These are phyloP conservation scores for Boletellus ananiceps DNA, from an alignment of 768 basidiomycete species.

Conservation along the genomic window DNA sequence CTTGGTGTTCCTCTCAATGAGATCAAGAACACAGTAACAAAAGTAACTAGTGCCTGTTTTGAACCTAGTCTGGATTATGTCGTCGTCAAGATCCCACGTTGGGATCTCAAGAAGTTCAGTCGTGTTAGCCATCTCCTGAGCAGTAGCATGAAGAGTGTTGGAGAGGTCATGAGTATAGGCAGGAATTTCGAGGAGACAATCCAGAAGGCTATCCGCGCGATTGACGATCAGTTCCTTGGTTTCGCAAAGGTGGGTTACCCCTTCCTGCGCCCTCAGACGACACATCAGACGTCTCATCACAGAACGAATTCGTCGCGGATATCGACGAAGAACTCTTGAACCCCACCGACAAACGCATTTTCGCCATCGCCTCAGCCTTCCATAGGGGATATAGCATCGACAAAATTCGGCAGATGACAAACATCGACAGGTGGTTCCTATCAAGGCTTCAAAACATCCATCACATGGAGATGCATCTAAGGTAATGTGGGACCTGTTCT, in stretches of 20 bases:
- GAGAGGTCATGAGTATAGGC: slow-evolving; percentile 99
- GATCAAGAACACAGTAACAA: slow-evolving; percentile 96
- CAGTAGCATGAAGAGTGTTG: slow-evolving; percentile 98
- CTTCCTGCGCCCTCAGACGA: neutral
- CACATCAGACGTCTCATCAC: neutral
- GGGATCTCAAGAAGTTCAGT: slow-evolving; percentile 98
- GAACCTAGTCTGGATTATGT: slow-evolving; percentile 97
- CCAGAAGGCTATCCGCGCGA: slow-evolving; percentile 95
- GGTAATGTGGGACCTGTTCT: slow-evolving; percentile 41
- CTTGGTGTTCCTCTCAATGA: slow-evolving; percentile 96
- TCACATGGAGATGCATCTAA: slow-evolving; percentile 71
- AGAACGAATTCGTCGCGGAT: slow-evolving; percentile 87
- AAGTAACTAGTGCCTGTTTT: slow-evolving; percentile 95
- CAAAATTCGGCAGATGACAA: slow-evolving; percentile 96
- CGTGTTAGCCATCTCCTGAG: slow-evolving; percentile 88
- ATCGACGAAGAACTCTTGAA: slow-evolving; percentile 91
- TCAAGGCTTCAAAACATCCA: slow-evolving; percentile 81
- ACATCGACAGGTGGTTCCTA: slow-evolving; percentile 98
- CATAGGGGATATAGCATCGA: slow-evolving; percentile 91
- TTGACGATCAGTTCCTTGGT: slow-evolving; percentile 92
- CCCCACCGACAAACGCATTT: slow-evolving; percentile 95
- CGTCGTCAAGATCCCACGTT: slow-evolving; percentile 97
- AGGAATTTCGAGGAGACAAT: slow-evolving; percentile 98
- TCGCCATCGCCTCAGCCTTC: slow-evolving; percentile 93
- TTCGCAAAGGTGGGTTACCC: slow-evolving; percentile 68